Percentiles rank a stretch among this genome's conserved stretches.
Conservation (phyloP, 108 stramenopile genomes). For the Skeletonema menzelii region DNA sequence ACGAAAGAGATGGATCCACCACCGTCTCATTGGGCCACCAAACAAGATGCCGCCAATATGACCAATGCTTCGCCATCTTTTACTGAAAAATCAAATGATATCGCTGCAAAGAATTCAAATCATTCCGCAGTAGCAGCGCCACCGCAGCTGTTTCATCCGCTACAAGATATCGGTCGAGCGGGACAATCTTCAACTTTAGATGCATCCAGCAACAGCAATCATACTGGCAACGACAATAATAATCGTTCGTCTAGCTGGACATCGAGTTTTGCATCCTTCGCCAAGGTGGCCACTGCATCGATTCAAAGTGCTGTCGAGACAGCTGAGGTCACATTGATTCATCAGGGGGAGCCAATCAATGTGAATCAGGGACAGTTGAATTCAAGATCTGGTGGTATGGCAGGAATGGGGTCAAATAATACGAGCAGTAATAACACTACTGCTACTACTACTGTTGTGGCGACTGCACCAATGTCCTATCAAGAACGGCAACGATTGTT, state of each 20-base stretch:
- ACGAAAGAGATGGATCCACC: neutral
- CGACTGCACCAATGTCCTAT: conserved; percentile 20
- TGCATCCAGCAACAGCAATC: neutral
- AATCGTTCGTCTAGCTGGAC: conserved; percentile 28
- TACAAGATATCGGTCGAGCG: conserved; percentile 2
- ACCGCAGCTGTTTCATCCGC: neutral
- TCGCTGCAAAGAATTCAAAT: no score
- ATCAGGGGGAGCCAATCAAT: neutral
- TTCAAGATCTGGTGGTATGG: no score
- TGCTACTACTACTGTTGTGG: neutral
- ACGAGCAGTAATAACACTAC: conserved; percentile 3
- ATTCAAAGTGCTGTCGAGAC: conserved; percentile 27
- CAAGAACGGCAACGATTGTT: conserved; percentile 29
- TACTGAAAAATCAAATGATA: neutral
- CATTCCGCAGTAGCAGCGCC: neutral
- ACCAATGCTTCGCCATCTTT: neutral
- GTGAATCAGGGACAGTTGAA: no score
- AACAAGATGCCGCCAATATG: neutral
- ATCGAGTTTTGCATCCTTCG: conserved; percentile 54
- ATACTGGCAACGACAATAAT: neutral
- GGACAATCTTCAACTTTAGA: no score
- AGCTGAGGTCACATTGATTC: conserved; percentile 17
- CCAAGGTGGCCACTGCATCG: conserved; percentile 56
- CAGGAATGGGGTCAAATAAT: no score
- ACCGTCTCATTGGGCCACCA: conserved; percentile 16